Evolutionary conservation across 306 rosid species (phyloP), one percentile per base, ranked within the genome.

Genomic region (Rosa multiflora): DNA sequence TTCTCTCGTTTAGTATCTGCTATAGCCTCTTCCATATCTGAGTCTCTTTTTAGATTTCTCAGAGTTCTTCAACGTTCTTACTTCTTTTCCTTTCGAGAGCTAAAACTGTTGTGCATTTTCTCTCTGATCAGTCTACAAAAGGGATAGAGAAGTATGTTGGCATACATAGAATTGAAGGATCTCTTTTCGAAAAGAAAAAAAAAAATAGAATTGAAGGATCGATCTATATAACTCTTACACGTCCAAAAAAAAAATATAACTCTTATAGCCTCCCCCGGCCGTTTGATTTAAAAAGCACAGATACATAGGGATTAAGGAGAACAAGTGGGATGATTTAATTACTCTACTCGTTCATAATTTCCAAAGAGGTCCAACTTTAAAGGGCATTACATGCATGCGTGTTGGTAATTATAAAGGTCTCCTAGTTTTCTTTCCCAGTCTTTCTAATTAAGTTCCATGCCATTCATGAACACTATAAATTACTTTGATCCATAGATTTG

Each of bases 381-480:
- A 35, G 66, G 63, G 10, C 58, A 35, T 72, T 73, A 55, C 52
- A 39, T 39, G 77, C 77, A 40, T 40, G 52, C 51, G 12, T 53
- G 21, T 73, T 73, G 77, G 77, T 73, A 53, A 53, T 74, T 39
- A 68, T 20, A 74, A 74, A 59, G 67, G 67, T 56, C 52, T 56
- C 15, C 40, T 56, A 0, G 42, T 47, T 71, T 73, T 52, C 49
- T 52, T 51, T 35, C 20, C 43, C 43, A 14, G 29, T 39, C 72
- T 39, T 1, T 39, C 23, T 1, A 23, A 23, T 23, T 23, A 39
- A 67, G 72, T 67, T 67, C 48, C 23, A 67, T 40, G 47, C 6
- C 72, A 67, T 67, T 67, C 72, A 67, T 37, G 49, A 67, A 26
- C 49, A 67, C 48, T 66, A 5, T 13, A 49, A 43, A 8, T 43